Evolutionary conservation across 495 filamentous ascomycete genomes (phyloP).

Genomic region (Aspergillus sclerotioniger): DNA sequence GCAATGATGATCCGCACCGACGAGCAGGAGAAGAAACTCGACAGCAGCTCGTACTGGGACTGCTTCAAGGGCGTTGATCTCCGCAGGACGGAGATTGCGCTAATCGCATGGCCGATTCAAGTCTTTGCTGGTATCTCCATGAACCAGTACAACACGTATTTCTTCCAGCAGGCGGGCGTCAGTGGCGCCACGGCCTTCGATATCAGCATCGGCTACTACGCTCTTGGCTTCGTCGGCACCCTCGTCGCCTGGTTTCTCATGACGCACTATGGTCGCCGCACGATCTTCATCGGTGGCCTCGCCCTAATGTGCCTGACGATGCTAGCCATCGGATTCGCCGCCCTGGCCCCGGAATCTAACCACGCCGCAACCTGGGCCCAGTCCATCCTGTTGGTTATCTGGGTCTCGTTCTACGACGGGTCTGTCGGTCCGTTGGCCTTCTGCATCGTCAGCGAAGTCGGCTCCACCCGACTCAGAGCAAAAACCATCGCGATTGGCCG

Average conservation of each 20-base stretch:
- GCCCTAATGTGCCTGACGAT: constrained; percentile 40
- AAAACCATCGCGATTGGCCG: constrained; percentile 39
- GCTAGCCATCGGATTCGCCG: constrained; percentile 39
- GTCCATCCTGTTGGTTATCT: constrained; percentile 38
- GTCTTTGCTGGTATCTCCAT: not conserved
- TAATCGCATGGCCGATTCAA: not conserved
- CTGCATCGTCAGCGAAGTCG: constrained; percentile 34
- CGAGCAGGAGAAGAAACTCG: constrained; percentile 57
- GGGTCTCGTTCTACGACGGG: constrained; percentile 37
- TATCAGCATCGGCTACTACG: constrained; percentile 36
- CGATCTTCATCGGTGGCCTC: constrained; percentile 52
- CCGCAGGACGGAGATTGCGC: not conserved
- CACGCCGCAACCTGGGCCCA: constrained; percentile 27
- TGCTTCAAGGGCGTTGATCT: not conserved
- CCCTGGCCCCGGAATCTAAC: constrained; percentile 19
- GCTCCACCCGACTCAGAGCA: constrained; percentile 36
- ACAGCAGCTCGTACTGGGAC: not conserved
- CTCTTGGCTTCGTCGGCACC: constrained; percentile 51
- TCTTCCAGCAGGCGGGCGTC: constrained; percentile 43
- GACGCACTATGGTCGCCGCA: constrained; percentile 43
- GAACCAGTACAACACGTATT: constrained; percentile 28
- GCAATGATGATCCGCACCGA: constrained; percentile 83
- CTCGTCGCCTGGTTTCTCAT: constrained; percentile 53
- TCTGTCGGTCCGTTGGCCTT: constrained; percentile 44
- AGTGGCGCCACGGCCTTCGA: constrained; percentile 22